phyloP scores from a whole-genome alignment of 441 rosid genomes.

The Gossypium schwendimanii region DNA sequence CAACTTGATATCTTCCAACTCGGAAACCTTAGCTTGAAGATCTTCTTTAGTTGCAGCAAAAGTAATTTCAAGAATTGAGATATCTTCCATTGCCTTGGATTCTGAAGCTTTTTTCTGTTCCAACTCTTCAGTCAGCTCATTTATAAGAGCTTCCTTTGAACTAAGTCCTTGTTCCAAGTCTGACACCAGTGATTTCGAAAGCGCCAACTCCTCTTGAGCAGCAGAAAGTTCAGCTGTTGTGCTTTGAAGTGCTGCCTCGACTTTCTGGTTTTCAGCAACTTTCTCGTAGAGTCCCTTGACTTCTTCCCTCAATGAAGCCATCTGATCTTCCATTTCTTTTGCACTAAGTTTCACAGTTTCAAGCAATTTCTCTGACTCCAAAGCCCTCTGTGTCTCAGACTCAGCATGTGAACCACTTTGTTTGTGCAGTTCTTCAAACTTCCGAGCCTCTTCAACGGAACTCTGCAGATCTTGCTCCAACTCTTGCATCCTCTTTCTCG shows the following conservation, averaged over 20 bases:
- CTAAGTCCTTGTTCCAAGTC: conserved; percentile 55
- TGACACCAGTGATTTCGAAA: conserved; percentile 47
- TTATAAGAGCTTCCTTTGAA: conserved; percentile 54
- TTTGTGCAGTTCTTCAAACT: conserved; percentile 76
- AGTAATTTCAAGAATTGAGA: conserved; percentile 40
- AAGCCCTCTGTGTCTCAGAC: conserved; percentile 65
- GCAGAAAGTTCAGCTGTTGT: conserved; percentile 54
- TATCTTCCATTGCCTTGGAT: conserved; percentile 56
- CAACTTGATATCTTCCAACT: conserved; percentile 43
- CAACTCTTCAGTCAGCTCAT: conserved; percentile 55
- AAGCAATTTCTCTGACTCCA: conserved; percentile 69
- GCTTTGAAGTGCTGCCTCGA: conserved; percentile 63
- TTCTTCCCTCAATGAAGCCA: conserved; percentile 59
- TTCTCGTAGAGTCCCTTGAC: conserved; percentile 57
- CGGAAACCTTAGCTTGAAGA: conserved; percentile 44
- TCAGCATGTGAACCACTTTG: conserved; percentile 73
- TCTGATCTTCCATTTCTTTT: conserved; percentile 48
- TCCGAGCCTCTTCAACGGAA: conserved; percentile 57
- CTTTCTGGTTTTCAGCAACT: conserved; percentile 59
- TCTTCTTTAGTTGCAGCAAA: conserved; percentile 44
- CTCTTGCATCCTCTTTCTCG: conserved; percentile 59
- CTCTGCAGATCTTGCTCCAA: conserved; percentile 54
- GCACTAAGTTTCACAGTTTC: conserved; percentile 47
- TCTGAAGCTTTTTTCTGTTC: conserved; percentile 59
- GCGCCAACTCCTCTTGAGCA: conserved; percentile 56